These are phyloP conservation scores for Myxozyma vanderwaltii DNA, from an alignment of 805 yeast species.

Conservation along the genomic window DNA sequence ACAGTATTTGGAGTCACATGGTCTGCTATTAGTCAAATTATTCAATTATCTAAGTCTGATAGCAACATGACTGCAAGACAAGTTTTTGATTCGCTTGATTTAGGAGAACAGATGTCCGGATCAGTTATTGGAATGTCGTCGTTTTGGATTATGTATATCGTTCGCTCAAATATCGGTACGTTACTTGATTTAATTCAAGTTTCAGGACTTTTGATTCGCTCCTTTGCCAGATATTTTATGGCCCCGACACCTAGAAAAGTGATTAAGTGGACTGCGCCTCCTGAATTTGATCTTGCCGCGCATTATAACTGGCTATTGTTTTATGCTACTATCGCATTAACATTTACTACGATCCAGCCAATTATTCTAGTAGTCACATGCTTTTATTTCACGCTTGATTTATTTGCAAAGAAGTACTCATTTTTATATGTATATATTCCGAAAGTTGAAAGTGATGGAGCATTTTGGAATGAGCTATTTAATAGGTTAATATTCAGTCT, in stretches of 20 bases:
- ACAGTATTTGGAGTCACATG: slow-evolving; percentile 46
- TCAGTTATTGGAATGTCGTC: slow-evolving; percentile 46
- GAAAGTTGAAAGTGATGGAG: slow-evolving; percentile 45
- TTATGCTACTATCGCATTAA: slow-evolving; percentile 43
- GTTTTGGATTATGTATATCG: slow-evolving; percentile 47
- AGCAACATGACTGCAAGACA: slow-evolving; percentile 34
- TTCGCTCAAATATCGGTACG: slow-evolving; percentile 41
- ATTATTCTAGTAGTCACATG: slow-evolving; percentile 42
- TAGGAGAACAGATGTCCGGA: slow-evolving; percentile 42
- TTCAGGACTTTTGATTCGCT: slow-evolving; percentile 35
- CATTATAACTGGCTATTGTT: slow-evolving; percentile 42
- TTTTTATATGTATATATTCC: slow-evolving; percentile 44
- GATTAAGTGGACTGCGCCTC: slow-evolving; percentile 42
- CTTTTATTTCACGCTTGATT: slow-evolving; percentile 39
- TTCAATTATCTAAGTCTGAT: slow-evolving; percentile 29
- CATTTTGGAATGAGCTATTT: slow-evolving; percentile 44
- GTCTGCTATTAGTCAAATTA: slow-evolving; percentile 42
- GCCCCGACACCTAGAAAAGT: slow-evolving; percentile 42
- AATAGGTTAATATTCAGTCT: slow-evolving; percentile 42
- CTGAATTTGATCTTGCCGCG: slow-evolving; percentile 42
- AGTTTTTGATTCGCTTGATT: slow-evolving; percentile 38
- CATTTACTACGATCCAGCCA: slow-evolving; percentile 46
- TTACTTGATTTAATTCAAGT: slow-evolving; percentile 42
- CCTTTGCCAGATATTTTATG: slow-evolving; percentile 35
- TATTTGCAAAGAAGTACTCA: slow-evolving; percentile 43